Evolutionary conservation across 192 early-diverging fungal species (phyloP).

Genomic region (Lobulomyces angularis): DNA sequence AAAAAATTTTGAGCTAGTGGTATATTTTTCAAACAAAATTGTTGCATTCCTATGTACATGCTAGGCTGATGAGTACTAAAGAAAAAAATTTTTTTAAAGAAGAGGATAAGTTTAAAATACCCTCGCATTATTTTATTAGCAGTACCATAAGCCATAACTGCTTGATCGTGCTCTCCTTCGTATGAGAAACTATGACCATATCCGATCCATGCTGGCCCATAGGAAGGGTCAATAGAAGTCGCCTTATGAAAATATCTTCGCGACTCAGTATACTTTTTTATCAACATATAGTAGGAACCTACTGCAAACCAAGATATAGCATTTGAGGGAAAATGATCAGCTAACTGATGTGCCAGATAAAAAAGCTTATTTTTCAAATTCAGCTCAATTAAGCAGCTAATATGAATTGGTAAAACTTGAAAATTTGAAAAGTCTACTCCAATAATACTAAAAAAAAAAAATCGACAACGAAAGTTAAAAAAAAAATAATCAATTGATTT

Average conservation of each 20-base stretch:
- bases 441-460: constrained; percentile 36
- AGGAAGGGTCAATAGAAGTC: constrained; percentile 42
- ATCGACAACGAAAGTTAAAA: neutral
- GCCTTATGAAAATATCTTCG: constrained; percentile 55
- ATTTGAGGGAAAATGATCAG: constrained; percentile 42
- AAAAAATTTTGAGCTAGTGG: constrained; percentile 50
- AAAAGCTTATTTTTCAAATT: constrained; percentile 55
- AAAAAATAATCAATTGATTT: neutral
- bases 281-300: constrained; percentile 60
- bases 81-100: constrained; percentile 2
- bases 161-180: constrained; percentile 64
- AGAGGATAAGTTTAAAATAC: constrained; percentile 21
- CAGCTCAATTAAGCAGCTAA: constrained; percentile 56
- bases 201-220: constrained; percentile 64
- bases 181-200: constrained; percentile 66
- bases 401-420: constrained; percentile 43
- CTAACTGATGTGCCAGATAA: constrained; percentile 56
- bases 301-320: constrained; percentile 63
- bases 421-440: constrained; percentile 44
- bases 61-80: constrained; percentile 52
- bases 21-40: constrained; percentile 46
- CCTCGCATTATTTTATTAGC: constrained; percentile 52
- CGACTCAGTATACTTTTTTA: constrained; percentile 47
- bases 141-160: constrained; percentile 58
- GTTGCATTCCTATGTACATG: constrained; percentile 70